Percentiles rank a stretch among this genome's conserved stretches.
phyloP scores from a whole-genome alignment of 306 rosid genomes.

The Cicer pinnatifidum region DNA sequence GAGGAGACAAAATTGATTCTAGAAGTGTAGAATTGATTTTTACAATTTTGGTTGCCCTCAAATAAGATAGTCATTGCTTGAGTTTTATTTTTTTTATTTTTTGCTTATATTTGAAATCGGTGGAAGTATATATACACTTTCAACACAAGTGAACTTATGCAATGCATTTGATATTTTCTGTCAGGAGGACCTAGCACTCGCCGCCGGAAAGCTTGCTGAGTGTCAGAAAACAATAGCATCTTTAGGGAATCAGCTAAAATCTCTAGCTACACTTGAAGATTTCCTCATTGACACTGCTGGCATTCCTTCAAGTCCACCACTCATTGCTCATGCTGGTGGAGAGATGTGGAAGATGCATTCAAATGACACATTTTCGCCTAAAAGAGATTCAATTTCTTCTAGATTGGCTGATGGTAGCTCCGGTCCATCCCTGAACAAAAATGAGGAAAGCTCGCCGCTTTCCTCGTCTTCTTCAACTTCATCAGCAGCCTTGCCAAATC shows the following conservation, averaged over 20 bases:
- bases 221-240: constrained; percentile 97
- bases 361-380: constrained; percentile 71
- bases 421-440: constrained; percentile 47
- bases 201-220: constrained; percentile 90
- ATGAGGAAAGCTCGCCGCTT: constrained; percentile 57
- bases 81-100: background rate
- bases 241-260: constrained; percentile 80
- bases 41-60: too few species aligned
- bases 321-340: constrained; percentile 48
- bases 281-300: constrained; percentile 75
- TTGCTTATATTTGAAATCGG: background rate
- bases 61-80: too few species aligned
- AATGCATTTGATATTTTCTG: constrained; percentile 34
- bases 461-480: constrained; percentile 59
- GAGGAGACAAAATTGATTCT: too few species aligned
- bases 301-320: constrained; percentile 57
- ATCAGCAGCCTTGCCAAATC: constrained; percentile 51
- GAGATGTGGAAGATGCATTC: constrained; percentile 68
- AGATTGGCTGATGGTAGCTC: constrained; percentile 53
- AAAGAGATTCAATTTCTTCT: constrained; percentile 59
- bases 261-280: constrained; percentile 88
- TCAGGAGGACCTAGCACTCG: constrained; percentile 85
- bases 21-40: too few species aligned
- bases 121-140: background rate
- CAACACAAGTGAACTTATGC: background rate